phyloP scores from a whole-genome alignment of 768 basidiomycete species.

The Hericium erinaceus region DNA sequence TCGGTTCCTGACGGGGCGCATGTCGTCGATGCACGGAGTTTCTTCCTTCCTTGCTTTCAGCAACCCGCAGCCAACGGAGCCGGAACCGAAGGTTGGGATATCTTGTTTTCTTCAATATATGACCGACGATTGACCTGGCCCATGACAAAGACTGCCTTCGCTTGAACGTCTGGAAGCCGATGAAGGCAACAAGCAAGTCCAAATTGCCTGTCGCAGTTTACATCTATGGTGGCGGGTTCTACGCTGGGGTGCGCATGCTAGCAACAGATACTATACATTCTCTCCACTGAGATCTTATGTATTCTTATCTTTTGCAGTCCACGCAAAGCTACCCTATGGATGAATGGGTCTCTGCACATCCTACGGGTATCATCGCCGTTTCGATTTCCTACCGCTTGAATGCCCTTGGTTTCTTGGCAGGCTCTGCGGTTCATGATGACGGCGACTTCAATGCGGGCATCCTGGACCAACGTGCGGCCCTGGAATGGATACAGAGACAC shows the following conservation, averaged over 20 bases:
- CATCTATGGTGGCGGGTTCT: neutral
- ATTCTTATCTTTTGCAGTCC: neutral
- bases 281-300: neutral
- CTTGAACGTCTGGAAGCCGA: neutral
- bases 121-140: no score
- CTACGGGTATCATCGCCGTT: conserved; percentile 25
- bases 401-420: neutral
- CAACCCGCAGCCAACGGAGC: conserved; percentile 35
- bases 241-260: neutral
- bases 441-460: neutral
- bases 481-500: conserved; percentile 34
- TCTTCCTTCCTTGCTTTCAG: conserved; percentile 38
- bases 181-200: neutral
- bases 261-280: neutral
- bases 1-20: neutral
- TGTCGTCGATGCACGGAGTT: conserved; percentile 22
- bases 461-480: conserved; percentile 17
- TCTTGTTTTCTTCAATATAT: conserved; percentile 11
- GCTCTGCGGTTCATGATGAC: neutral
- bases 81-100: conserved; percentile 31
- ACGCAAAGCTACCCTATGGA: neutral
- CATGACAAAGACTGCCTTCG: conserved; percentile 13
- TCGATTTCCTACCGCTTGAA: conserved; percentile 35
- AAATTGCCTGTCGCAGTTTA: neutral
- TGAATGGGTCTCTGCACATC: conserved; percentile 27